Evolutionary conservation across 129 eudicot genomes (phyloP), one percentile per base, ranked within the genome.

Genomic region (Heracleum sosnowskyi): DNA sequence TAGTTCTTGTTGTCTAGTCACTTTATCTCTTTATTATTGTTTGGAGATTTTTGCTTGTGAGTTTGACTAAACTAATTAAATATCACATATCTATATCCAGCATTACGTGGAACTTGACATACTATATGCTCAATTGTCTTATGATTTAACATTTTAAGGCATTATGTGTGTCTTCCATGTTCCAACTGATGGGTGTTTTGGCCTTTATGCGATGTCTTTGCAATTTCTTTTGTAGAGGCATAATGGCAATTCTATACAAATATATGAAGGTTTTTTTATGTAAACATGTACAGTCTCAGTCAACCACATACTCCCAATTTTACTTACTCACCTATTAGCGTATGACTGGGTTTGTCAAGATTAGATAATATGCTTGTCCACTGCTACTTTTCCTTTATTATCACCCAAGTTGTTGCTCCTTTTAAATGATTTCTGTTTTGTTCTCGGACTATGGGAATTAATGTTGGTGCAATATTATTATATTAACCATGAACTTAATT

Each of bases 401-500:
- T 16, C 24, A 4, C 40, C 13, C 1, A 66, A 64, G 39, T 28
- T 2, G 35, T 66, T 66, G 36, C 22, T 15, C 22, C 35, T 16
- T 31, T 29, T 66, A 13, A 13, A 31, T 66, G 72, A 66, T 31
- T 29, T 66, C 40, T 15, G 10, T 51, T n/a, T 75, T 68, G 29
- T 47, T 12, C 11, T 45, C 15, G 39, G 26, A 62, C 22, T 36
- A 69, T 0, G 29, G 34, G 69, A 70, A 31, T 16, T 34, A 7
- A 37, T 12, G 1, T 69, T 79, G 63, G 7, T 63, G 40, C 55
- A 73, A 64, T 66, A 66, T n/a, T n/a, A n/a, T n/a, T n/a, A n/a
- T n/a, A n/a, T 42, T 81, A 55, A 80, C 29, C 28, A 75, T 41
- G 55, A n/a, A 82, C 75, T 66, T 31, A 16, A 77, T 78, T 29